Evolutionary conservation across 2,329 filamentous ascomycete species (phyloP).

Genomic region (Parastagonospora nodorum): DNA sequence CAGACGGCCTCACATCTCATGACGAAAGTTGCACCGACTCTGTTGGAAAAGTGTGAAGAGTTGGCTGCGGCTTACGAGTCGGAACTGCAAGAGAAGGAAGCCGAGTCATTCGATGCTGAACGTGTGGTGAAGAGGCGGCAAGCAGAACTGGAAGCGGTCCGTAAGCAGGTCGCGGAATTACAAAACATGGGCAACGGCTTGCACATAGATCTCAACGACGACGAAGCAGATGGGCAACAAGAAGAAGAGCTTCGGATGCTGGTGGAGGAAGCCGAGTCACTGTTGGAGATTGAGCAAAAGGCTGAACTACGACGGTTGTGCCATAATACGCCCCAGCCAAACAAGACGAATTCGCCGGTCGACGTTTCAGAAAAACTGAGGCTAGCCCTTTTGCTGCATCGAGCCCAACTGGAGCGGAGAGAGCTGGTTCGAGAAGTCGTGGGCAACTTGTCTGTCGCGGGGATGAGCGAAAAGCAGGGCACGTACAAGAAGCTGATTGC

Average conservation of each 20-base stretch:
- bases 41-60: constrained; percentile 53
- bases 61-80: constrained; percentile 66
- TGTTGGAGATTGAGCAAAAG: constrained; percentile 53
- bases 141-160: constrained; percentile 66
- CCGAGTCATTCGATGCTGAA: constrained; percentile 53
- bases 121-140: constrained; percentile 64
- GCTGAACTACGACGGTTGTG: constrained; percentile 44
- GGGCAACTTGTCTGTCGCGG: constrained; percentile 69
- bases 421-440: constrained; percentile 70
- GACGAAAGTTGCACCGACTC: constrained; percentile 64
- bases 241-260: constrained; percentile 45
- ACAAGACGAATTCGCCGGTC: constrained; percentile 40
- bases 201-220: constrained; percentile 41
- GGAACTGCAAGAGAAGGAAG: constrained; percentile 74
- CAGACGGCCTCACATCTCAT: constrained; percentile 63
- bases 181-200: constrained; percentile 37
- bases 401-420: constrained; percentile 64
- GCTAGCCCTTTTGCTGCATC: constrained; percentile 63
- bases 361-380: constrained; percentile 58
- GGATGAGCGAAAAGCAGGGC: constrained; percentile 73
- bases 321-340: constrained; percentile 22
- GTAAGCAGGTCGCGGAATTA: constrained; percentile 64
- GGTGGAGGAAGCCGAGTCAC: constrained; percentile 47
- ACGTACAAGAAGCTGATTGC: constrained; percentile 73
- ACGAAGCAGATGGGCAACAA: constrained; percentile 43